A percentile compares a stretch with the other conserved stretches of the same genome.
These are phyloP conservation scores for Lentinula boryana DNA, from an alignment of 768 basidiomycete species.

Conservation along the genomic window DNA sequence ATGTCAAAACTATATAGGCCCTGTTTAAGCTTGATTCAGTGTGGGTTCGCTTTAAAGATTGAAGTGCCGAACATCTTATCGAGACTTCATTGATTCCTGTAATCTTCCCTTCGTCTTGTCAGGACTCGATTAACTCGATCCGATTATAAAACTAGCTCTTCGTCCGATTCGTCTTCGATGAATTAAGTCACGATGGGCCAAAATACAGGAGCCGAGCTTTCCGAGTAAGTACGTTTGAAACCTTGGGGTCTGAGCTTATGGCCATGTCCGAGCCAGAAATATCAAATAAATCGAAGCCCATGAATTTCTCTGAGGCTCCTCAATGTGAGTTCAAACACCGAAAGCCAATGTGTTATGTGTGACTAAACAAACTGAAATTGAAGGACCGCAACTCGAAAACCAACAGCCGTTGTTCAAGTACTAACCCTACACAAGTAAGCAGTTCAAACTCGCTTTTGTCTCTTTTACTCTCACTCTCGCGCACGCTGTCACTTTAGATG, in stretches of 20 bases:
- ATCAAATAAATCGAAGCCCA: background rate
- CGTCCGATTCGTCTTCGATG: no score
- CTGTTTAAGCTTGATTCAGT: no score
- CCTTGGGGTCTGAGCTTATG: background rate
- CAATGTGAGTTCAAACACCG: background rate
- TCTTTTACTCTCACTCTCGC: background rate
- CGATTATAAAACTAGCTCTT: background rate
- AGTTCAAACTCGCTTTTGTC: conserved; percentile 8
- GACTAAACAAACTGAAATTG: background rate
- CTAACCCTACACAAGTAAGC: background rate
- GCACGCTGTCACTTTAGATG: no score
- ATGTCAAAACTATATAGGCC: no score
- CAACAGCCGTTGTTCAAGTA: conserved; percentile 3
- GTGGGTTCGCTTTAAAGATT: no score
- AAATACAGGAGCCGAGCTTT: no score
- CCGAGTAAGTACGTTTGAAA: background rate
- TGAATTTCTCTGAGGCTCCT: background rate
- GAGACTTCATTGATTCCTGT: no score
- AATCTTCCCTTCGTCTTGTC: background rate
- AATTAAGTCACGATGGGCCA: no score
- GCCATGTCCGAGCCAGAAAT: no score
- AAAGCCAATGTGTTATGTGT: no score
- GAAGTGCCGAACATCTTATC: no score
- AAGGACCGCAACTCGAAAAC: background rate
- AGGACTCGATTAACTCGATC: background rate